Evolutionary conservation across 2,329 filamentous ascomycete genomes (phyloP), one percentile per base, ranked within the genome.

Genomic region (Xylariales sp.): DNA sequence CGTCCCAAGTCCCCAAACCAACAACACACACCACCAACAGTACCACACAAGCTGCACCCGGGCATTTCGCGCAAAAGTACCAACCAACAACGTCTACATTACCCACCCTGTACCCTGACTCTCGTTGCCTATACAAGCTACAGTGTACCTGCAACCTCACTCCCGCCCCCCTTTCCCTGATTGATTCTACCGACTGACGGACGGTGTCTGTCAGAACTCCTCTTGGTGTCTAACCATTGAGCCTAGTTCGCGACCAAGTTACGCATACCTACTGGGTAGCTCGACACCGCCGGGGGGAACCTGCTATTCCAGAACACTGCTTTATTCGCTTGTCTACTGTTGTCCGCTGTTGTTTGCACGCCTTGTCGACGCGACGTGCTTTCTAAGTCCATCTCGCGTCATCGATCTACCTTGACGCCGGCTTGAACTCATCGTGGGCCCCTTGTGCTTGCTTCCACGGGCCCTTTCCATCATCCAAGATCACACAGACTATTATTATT

Each of bases 81-180:
- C 68, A 68, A 65, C 65, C 61, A 63, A 60, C 68, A 68, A 34
- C 61, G 28, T 45, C 50, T 41, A 18, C 9, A 64, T 57, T 69
- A 67, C 61, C 64, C 64, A 69, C 68, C 59, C 64, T 64, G 64
- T 69, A 67, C 64, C 64, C 68, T 65, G 67, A 62, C 67, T 36
- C 49, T 46, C 41, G 56, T 55, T 53, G 61, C 41, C 62, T 69
- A 69, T 68, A 68, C 66, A 68, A 62, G 65, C 41, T 55, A 52
- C 49, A 14, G 65, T 70, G 65, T 70, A 70, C 68, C 65, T 70
- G 48, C 62, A 57, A 62, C 62, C 49, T 65, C 57, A 34, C 61
- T 54, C 64, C 36, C 39, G 34, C 61, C 49, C 64, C 36, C 39
- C 61, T 43, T 49, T 59, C 65, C 65, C 41, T 52, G 57, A 60